Conservation (phyloP, 83 land plant species). For the Thuja plicata region DNA sequence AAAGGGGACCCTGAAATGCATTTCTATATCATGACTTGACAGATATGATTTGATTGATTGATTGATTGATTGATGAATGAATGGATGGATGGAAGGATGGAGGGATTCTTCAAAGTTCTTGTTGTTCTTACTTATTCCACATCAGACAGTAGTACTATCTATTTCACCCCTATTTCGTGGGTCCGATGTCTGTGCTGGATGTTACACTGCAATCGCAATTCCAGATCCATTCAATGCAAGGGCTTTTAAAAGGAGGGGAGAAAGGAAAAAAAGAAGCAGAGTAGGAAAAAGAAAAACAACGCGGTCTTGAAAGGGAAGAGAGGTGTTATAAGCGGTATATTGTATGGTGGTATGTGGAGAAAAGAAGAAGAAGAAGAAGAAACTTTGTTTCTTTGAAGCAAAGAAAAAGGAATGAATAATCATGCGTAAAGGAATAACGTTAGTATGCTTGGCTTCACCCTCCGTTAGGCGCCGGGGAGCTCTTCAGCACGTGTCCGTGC, state of each 20-base stretch:
- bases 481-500: background rate
- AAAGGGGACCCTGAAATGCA: too few relatives aligned
- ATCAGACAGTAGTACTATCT: background rate
- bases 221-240: background rate
- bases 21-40: background rate
- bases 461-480: background rate
- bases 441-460: background rate
- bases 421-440: constrained; percentile 16
- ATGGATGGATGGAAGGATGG: too few relatives aligned
- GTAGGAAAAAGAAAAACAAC: background rate
- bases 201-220: background rate
- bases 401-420: constrained; percentile 1
- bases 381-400: constrained; percentile 4
- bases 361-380: background rate
- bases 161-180: constrained; percentile 7
- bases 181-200: background rate
- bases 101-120: background rate
- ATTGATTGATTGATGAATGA: too few relatives aligned
- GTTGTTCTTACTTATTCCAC: too few relatives aligned
- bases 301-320: background rate
- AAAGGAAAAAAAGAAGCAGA: background rate
- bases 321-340: background rate
- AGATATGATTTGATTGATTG: too few relatives aligned
- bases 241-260: background rate
- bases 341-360: background rate